These are phyloP conservation scores for Aspergillaceae sp. DNA, from an alignment of 2,329 filamentous ascomycete genomes.

Conservation along the genomic window DNA sequence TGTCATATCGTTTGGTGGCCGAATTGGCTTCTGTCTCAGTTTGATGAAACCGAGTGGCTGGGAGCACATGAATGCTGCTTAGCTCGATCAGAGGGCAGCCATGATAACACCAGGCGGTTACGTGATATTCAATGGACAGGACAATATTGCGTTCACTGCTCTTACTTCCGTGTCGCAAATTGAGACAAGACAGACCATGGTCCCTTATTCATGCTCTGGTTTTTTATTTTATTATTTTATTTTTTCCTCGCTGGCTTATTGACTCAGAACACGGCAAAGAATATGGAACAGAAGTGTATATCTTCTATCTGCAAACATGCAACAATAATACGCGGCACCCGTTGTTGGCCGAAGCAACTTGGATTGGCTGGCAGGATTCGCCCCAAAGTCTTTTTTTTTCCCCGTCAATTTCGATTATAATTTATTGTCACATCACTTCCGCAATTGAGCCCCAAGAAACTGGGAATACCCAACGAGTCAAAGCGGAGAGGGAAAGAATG, in stretches of 20 bases:
- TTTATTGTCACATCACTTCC: not conserved
- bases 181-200: not conserved
- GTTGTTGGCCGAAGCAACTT: not conserved
- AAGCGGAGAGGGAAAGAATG: not conserved
- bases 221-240: too few species aligned
- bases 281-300: not conserved
- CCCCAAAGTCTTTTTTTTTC: not conserved
- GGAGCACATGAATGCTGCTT: slow-evolving; percentile 8
- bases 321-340: too few species aligned
- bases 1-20: not conserved
- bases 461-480: not conserved
- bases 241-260: not conserved
- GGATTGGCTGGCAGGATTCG: not conserved
- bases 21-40: slow-evolving; percentile 1
- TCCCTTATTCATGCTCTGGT: not conserved
- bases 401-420: not conserved
- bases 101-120: slow-evolving; percentile 3
- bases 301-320: not conserved
- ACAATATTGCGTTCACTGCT: not conserved
- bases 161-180: not conserved
- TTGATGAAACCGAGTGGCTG: slow-evolving; percentile 19
- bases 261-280: not conserved
- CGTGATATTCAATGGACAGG: slow-evolving; percentile 3
- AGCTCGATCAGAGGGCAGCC: slow-evolving; percentile 2
- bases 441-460: not conserved